Evolutionary conservation across 805 yeast genomes (phyloP), one percentile per base, ranked within the genome.

Genomic region (Saccharomycopsis vini): DNA sequence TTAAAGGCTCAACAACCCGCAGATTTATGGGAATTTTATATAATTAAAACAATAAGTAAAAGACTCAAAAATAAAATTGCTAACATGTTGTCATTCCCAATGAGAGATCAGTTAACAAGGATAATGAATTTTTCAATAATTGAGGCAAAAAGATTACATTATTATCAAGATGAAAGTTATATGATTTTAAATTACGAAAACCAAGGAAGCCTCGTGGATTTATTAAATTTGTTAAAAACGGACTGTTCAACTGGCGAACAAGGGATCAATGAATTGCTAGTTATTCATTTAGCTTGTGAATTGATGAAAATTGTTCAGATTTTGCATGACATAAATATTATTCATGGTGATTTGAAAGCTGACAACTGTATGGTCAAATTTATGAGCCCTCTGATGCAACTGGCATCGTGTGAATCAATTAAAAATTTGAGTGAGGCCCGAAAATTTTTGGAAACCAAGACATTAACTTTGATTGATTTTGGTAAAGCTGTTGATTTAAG

Each of bases 341-440:
- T 88, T 10, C 96, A 88, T 62, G 94, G 95, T 2, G 95, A 88
- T 57, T 60, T 88, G 43, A 84, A 82, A 56, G 81, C 95, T 0
- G 95, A 84, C 50, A 88, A 87, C 56, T 83, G 92, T 51, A 82
- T 88, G 94, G 56, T 86, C 0, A 61, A 82, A 32, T 67, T 82
- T 33, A 50, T 47, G 0, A 53, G 50, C 4, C 26, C 44, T 4
- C 49, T 48, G n/a, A 43, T 44, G 46, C 3, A 24, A 42, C 13
- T 28, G 29, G 36, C 26, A 44, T 6, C 49, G 47, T n/a, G n/a
- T n/a, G n/a, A n/a, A n/a, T 40, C 47, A 42, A 16, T 31, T 15
- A 15, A 4, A 20, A 29, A 20, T 10, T 28, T 19, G 19, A 35
- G 45, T 28, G 60, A 50, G 28, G 73, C 72, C 0, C 43, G 52